These are phyloP conservation scores for Tilletia setariae DNA, from an alignment of 1,284 basidiomycete genomes.

Conservation along the genomic window DNA sequence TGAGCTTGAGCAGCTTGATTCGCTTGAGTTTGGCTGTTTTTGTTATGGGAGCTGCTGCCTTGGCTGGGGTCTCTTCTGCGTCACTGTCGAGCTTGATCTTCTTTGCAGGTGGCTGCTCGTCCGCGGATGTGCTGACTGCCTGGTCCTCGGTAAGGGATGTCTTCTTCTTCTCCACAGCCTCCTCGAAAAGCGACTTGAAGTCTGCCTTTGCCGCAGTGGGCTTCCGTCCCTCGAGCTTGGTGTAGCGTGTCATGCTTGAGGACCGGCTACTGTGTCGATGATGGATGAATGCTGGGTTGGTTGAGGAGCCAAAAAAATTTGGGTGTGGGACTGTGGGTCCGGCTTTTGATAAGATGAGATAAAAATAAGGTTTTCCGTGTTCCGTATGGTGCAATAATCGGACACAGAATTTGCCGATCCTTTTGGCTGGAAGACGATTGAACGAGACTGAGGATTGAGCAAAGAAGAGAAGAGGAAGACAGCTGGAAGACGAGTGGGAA, in stretches of 20 bases:
- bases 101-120: slow-evolving; percentile 15
- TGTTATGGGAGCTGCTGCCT: slow-evolving; percentile 22
- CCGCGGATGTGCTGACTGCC: neutral
- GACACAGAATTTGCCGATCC: too few species aligned
- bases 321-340: neutral
- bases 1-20: slow-evolving; percentile 48
- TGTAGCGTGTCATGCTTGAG: slow-evolving; percentile 38
- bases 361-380: too few species aligned
- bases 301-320: neutral
- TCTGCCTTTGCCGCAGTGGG: slow-evolving; percentile 30
- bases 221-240: slow-evolving; percentile 37
- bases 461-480: too few species aligned
- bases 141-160: neutral
- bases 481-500: too few species aligned
- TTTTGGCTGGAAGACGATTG: too few species aligned
- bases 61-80: slow-evolving; percentile 9
- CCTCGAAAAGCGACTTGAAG: slow-evolving; percentile 27
- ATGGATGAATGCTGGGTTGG: too few species aligned
- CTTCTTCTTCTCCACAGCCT: slow-evolving; percentile 23
- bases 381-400: too few species aligned
- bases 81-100: slow-evolving; percentile 26
- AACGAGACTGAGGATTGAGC: neutral
- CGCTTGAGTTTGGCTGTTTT: slow-evolving; percentile 43
- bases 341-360: neutral
- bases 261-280: too few species aligned